Evolutionary conservation across 441 rosid species (phyloP), one percentile per base, ranked within the genome.

Genomic region (Brassica balearica): DNA sequence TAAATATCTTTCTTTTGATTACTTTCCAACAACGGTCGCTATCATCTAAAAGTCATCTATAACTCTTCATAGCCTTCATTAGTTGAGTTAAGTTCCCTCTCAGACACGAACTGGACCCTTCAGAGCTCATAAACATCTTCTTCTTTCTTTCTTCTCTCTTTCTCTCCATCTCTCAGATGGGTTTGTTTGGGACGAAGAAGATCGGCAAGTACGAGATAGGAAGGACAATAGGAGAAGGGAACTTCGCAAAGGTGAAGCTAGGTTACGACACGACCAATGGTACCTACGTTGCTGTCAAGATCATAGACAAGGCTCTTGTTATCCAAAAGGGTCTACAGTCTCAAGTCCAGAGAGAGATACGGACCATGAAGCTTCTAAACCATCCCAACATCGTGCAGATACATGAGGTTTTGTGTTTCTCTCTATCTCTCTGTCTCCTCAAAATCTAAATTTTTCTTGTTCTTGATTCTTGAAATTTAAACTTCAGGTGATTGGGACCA

Each of bases 201-300:
- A 84, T 95, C 8, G 99, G 97, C 0, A 92, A 88, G 85, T 93
- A 93, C 68, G 86, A 84, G 75, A 85, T 93, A 15, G 84, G 93
- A 10, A 81, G 93, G 73, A 89, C 90, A 4, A 89, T 93, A 9
- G 99, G 98, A 41, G 98, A 91, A 77, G 99, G 98, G 68, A 89
- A 84, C 65, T 95, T 95, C 67, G 99, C 99, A 12, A 95, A 95
- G 86, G 99, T 95, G 19, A 95, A 95, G 85, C 88, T 91, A 5
- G 98, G 88, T 4, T 82, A 88, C 23, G 90, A 95, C 78, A 86
- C 86, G 80, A 84, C 86, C 65, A 88, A 81, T 60, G 86, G 86
- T 66, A 82, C 72, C 6, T 51, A 84, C 14, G 95, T 90, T 12
- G 99, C 99, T 9, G 83, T 95, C 85, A 93, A 95, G 82, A 85